Conservation (phyloP, 495 filamentous ascomycete genomes). For the Penicillium psychrofluorescens region DNA sequence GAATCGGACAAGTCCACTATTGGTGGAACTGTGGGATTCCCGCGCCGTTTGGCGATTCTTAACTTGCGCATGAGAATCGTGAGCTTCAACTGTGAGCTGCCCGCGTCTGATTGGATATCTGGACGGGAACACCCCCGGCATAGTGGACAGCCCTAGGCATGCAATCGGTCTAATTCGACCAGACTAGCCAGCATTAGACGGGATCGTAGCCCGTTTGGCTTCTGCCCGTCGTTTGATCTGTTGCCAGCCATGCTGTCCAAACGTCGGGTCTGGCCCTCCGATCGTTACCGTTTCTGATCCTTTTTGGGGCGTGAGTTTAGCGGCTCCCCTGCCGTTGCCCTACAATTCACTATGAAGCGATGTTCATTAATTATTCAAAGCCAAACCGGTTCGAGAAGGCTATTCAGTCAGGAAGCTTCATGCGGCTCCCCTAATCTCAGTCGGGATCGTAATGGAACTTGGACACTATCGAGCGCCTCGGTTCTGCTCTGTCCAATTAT, state of each 20-base stretch:
- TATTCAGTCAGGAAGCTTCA: not conserved
- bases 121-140: not conserved
- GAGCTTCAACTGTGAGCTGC: no score
- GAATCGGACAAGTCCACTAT: no score
- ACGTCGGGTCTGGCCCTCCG: not conserved
- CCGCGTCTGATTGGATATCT: not conserved
- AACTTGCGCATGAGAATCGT: no score
- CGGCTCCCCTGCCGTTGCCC: not conserved
- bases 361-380: not conserved
- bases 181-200: no score
- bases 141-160: not conserved
- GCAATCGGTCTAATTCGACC: not conserved
- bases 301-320: not conserved
- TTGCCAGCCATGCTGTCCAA: not conserved
- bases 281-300: not conserved
- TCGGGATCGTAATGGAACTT: not conserved
- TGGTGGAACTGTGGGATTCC: no score
- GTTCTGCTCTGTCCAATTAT: not conserved
- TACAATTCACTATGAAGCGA: no score
- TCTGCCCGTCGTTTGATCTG: conserved; percentile 1
- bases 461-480: not conserved
- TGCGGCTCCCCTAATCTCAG: not conserved
- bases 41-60: no score
- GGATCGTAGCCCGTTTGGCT: not conserved
- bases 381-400: not conserved